Percentiles rank a stretch among this genome's conserved stretches.
Conservation (phyloP, 2,329 filamentous ascomycete genomes). For the Sarocladiaceae sp. region DNA sequence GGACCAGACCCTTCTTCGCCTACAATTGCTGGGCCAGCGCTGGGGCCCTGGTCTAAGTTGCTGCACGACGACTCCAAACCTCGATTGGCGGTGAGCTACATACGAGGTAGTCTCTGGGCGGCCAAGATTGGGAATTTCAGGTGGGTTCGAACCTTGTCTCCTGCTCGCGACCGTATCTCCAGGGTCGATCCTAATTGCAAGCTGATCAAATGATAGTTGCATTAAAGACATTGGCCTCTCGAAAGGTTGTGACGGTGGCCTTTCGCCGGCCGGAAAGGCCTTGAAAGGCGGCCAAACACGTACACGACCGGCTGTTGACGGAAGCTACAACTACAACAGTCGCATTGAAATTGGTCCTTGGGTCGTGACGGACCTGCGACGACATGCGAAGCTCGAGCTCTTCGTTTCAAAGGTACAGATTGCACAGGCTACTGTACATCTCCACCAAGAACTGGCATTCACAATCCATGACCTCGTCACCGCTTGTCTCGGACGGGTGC, state of each 20-base stretch:
- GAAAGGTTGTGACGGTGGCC: background rate
- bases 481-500: slow-evolving; percentile 1
- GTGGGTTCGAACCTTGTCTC: too few relatives aligned
- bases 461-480: background rate
- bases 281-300: too few relatives aligned
- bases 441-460: background rate
- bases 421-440: background rate
- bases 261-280: too few relatives aligned
- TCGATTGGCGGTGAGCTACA: slow-evolving; percentile 8
- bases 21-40: background rate
- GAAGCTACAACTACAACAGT: background rate
- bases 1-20: background rate
- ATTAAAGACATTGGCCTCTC: background rate
- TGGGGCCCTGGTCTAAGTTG: background rate
- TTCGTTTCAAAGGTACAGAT: background rate
- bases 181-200: too few relatives aligned
- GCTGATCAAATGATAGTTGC: background rate
- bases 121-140: background rate
- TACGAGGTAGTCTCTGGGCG: slow-evolving; percentile 1
- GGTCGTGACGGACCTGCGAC: too few relatives aligned
- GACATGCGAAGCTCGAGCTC: background rate
- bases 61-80: background rate
- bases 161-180: too few relatives aligned
- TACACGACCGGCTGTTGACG: background rate
- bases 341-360: too few relatives aligned